These are phyloP conservation scores for Lumnitzera littorea DNA, from an alignment of 345 rosid species.

Conservation along the genomic window DNA sequence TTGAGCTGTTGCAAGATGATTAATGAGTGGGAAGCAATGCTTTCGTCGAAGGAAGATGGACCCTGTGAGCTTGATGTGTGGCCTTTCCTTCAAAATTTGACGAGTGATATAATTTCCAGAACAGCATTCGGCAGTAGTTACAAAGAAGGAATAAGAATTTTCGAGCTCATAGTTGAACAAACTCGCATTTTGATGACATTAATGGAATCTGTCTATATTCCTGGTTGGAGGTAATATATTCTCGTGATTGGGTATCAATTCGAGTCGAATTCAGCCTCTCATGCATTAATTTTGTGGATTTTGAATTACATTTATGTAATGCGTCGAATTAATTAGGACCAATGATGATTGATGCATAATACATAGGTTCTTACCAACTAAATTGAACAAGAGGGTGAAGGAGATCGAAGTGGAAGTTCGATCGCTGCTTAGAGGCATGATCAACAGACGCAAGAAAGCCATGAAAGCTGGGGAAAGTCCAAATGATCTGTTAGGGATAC, in stretches of 20 bases:
- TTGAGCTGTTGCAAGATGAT: constrained; percentile 24
- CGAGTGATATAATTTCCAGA: constrained; percentile 38
- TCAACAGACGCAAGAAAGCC: constrained; percentile 29
- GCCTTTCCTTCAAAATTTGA: constrained; percentile 30
- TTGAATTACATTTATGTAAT: too few species aligned
- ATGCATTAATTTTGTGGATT: too few species aligned
- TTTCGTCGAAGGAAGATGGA: background rate
- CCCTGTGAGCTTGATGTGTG: constrained; percentile 27
- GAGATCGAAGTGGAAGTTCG: constrained; percentile 24
- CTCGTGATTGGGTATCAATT: too few species aligned
- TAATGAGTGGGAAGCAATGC: constrained; percentile 20
- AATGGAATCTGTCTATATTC: constrained; percentile 13
- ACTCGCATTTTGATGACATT: background rate
- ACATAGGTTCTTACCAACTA: constrained; percentile 40
- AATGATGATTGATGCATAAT: background rate
- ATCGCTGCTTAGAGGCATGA: constrained; percentile 18
- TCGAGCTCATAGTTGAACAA: constrained; percentile 24
- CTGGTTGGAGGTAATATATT: constrained; percentile 36
- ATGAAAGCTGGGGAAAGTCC: constrained; percentile 20
- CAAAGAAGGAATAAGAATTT: constrained; percentile 38
- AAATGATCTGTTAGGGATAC: too few species aligned
- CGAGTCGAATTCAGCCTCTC: too few species aligned
- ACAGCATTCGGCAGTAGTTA: constrained; percentile 44
- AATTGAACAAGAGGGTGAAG: constrained; percentile 28
- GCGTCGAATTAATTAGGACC: too few species aligned